These are phyloP conservation scores for Sporothrix brasiliensis DNA, from an alignment of 2,329 filamentous ascomycete species.

Conservation along the genomic window DNA sequence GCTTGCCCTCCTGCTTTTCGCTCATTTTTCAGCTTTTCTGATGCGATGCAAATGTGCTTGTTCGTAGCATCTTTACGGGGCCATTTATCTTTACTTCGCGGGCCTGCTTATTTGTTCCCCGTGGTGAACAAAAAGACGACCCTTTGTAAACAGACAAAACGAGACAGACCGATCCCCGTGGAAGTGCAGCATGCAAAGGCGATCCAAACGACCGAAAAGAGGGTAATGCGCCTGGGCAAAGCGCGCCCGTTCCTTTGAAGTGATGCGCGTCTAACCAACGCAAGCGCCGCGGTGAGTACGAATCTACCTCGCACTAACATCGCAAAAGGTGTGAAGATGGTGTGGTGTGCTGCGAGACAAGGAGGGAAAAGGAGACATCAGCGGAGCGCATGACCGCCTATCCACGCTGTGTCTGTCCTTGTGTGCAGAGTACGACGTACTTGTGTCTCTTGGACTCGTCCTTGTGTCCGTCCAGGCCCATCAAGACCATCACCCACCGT, in stretches of 20 bases:
- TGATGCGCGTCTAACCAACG: slow-evolving; percentile 18
- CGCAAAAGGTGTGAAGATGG: slow-evolving; percentile 2
- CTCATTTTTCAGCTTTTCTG: neutral
- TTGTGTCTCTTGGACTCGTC: neutral
- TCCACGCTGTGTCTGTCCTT: slow-evolving; percentile 1
- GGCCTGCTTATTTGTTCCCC: neutral
- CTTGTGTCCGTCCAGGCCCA: slow-evolving; percentile 11
- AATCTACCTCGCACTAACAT: neutral
- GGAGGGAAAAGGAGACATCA: slow-evolving; percentile 12
- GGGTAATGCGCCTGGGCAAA: neutral
- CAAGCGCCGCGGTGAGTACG: neutral
- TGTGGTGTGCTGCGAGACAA: slow-evolving; percentile 3
- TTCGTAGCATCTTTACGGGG: neutral
- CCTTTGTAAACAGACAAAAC: neutral
- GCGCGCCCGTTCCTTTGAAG: neutral
- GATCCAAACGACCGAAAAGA: slow-evolving; percentile 14
- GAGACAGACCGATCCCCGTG: neutral
- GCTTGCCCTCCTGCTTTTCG: slow-evolving; percentile 5
- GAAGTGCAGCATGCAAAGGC: slow-evolving; percentile 12
- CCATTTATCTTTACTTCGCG: neutral
- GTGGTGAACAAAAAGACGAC: too few relatives aligned
- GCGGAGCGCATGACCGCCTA: slow-evolving; percentile 15
- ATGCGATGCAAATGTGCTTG: neutral
- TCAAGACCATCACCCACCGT: neutral
- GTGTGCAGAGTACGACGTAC: neutral